Conservation (phyloP, 2,329 filamentous ascomycete species). For the Aspergillus brunneoviolaceus region DNA sequence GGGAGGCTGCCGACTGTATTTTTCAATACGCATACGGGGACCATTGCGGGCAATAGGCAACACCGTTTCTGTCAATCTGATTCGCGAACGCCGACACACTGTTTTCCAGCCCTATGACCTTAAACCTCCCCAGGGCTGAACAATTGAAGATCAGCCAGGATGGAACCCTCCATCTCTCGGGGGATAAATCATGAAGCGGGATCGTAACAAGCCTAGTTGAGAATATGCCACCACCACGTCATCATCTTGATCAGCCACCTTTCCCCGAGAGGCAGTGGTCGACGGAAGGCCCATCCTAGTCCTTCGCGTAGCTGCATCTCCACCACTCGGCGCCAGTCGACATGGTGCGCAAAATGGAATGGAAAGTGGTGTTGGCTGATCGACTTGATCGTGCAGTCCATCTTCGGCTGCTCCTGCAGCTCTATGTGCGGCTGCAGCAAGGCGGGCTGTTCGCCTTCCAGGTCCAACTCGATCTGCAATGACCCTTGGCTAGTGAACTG, state of each 20-base stretch:
- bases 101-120: not conserved
- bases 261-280: conserved; percentile 17
- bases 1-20: not conserved
- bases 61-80: not conserved
- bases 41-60: not conserved
- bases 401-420: conserved; percentile 16
- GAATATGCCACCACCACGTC: conserved; percentile 17
- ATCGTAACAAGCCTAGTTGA: not conserved
- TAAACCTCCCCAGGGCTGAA: not conserved
- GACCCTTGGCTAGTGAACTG: conserved; percentile 12
- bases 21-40: not conserved
- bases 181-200: not conserved
- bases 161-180: not conserved
- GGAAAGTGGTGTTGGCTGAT: conserved; percentile 23
- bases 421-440: conserved; percentile 18
- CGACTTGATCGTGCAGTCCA: conserved; percentile 18
- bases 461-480: conserved; percentile 16
- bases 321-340: conserved; percentile 19
- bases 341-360: conserved; percentile 20
- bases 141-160: not conserved
- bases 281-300: conserved; percentile 16
- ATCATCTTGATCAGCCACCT: conserved; percentile 14
- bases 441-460: conserved; percentile 13
- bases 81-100: not conserved
- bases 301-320: conserved; percentile 20